Percentiles rank a stretch among this genome's conserved stretches.
Conservation (phyloP, 208 protist species). For the Leptomonas seymouri region DNA sequence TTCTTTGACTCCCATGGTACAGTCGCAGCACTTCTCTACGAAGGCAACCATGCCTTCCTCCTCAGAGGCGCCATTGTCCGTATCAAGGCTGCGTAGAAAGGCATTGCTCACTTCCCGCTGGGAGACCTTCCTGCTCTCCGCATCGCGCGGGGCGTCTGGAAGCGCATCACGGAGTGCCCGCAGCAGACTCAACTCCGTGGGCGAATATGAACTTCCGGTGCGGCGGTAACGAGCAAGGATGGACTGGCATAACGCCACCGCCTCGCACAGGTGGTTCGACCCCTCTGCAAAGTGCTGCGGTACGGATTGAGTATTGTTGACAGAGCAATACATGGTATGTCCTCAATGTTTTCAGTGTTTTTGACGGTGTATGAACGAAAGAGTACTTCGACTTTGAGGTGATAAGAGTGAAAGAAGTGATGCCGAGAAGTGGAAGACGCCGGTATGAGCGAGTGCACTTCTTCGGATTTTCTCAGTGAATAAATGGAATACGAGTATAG, state of each 20-base stretch:
- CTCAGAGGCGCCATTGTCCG: background rate
- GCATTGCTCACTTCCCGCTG: background rate
- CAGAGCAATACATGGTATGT: constrained; percentile 8
- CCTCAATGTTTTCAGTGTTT: no score
- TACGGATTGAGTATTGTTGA: background rate
- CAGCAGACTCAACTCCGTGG: constrained; percentile 57
- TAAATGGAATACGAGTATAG: no score
- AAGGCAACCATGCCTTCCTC: constrained; percentile 30
- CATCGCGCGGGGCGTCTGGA: background rate
- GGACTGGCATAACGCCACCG: constrained; percentile 71
- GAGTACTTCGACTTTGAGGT: no score
- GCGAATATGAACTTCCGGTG: constrained; percentile 39
- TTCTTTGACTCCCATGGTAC: constrained; percentile 31
- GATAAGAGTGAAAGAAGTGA: no score
- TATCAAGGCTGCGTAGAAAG: constrained; percentile 17
- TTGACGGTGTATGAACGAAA: no score
- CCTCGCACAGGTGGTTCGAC: constrained; percentile 70
- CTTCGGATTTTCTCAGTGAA: no score
- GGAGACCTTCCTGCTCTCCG: background rate
- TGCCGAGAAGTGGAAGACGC: no score
- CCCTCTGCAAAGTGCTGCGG: constrained; percentile 18
- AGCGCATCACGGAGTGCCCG: constrained; percentile 11
- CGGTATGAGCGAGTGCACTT: no score
- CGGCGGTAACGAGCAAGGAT: constrained; percentile 74
- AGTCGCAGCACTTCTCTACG: constrained; percentile 43